Evolutionary conservation across 2,329 filamentous ascomycete genomes (phyloP), one percentile per base, ranked within the genome.

Genomic region (Fusarium odoratissimum): DNA sequence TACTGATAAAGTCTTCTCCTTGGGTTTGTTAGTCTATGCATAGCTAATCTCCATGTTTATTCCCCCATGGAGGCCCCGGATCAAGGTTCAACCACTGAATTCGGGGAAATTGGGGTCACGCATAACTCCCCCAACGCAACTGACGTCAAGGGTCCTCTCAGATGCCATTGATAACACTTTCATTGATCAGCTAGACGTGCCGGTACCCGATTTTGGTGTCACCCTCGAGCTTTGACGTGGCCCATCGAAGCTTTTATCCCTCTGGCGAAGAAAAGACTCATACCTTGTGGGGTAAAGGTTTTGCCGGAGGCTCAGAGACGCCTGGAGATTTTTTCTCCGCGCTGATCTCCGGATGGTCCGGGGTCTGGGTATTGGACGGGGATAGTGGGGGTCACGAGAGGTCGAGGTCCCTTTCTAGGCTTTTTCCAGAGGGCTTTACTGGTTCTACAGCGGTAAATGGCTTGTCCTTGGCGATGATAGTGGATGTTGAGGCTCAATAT

Each of bases 161-260:
- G 21, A 49, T 48, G 42, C 48, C 41, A 64, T 64, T 40, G 28
- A 41, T 28, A 42, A 25, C 40, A 28, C 12, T 16, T 25, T 21
- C 25, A 33, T n/a, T 28, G 64, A 49, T 42, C 40, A 65, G 10
- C 28, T 46, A 60, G 40, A 44, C 25, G 64, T 67, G 64, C 64
- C 64, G 64, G 14, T 67, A 67, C 21, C 64, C 64, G 64, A 58
- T 30, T 58, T 58, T 45, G 51, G 40, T 60, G 56, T 51, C 44
- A 41, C 40, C 8, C 30, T 60, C 40, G 28, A n/a, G 45, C 28
- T 52, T 60, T 67, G 45, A 67, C 31, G 62, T 60, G 45, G 62
- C 25, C 38, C 33, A 37, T 37, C n/a, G 4, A 49, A 67, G 45
- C 64, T 60, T 67, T 67, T 67, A 67, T 67, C 64, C 62, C 45